Percentiles rank a stretch among this genome's conserved stretches.
Evolutionary conservation across 495 filamentous ascomycete species (phyloP).

Genomic region (Penicillium steckii): DNA sequence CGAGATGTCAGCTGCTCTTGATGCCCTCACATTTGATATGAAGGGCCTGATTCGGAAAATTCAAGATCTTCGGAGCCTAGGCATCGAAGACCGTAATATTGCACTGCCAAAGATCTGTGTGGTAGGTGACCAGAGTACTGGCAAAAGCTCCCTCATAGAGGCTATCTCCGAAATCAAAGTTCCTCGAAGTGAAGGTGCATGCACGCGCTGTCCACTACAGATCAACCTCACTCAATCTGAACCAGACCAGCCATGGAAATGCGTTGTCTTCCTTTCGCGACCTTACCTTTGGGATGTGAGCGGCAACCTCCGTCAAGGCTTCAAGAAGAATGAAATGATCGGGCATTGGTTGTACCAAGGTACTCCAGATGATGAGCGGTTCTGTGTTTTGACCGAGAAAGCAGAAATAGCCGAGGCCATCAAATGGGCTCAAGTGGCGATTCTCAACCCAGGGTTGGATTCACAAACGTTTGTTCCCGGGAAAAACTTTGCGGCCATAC

Average conservation of each 20-base stretch:
- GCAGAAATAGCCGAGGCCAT: constrained; percentile 58
- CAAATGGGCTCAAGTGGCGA: constrained; percentile 69
- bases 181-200: constrained; percentile 65
- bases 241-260: constrained; percentile 52
- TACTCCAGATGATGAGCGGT: constrained; percentile 38
- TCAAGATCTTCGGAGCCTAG: constrained; percentile 44
- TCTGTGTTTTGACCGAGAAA: constrained; percentile 38
- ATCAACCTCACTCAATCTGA: constrained; percentile 65
- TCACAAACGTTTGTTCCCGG: constrained; percentile 50
- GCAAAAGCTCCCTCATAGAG: constrained; percentile 79
- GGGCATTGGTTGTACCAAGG: constrained; percentile 42
- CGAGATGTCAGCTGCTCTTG: constrained; percentile 14
- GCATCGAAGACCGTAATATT: constrained; percentile 54
- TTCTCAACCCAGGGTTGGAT: constrained; percentile 56
- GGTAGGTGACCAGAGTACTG: constrained; percentile 77
- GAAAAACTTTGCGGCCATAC: constrained; percentile 24
- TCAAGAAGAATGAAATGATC: constrained; percentile 30
- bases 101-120: constrained; percentile 73
- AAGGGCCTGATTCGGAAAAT: constrained; percentile 45
- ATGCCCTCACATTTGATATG: constrained; percentile 38
- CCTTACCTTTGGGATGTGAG: constrained; percentile 52
- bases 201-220: constrained; percentile 75
- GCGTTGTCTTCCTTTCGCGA: constrained; percentile 57
- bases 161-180: constrained; percentile 76
- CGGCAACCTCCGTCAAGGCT: constrained; percentile 13